phyloP scores from a whole-genome alignment of 345 rosid genomes.

The Arabidopsis arenosa region DNA sequence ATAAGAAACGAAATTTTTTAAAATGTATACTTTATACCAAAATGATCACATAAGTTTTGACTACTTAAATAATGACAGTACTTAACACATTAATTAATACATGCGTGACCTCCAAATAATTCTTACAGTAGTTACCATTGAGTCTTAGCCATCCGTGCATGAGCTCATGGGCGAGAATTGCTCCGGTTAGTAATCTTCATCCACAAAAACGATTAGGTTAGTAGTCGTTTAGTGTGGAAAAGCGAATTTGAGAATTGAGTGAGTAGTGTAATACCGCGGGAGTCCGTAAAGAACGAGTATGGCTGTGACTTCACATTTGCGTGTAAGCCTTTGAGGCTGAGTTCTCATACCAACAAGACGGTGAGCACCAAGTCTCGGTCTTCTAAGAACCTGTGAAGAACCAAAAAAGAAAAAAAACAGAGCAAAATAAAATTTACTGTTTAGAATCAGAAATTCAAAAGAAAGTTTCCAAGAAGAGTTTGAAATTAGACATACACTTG shows the following conservation, averaged over 20 bases:
- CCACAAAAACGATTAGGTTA: slow-evolving; percentile 26
- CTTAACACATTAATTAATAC: too few relatives aligned
- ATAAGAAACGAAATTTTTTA: neutral
- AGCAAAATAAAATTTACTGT: neutral
- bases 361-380: slow-evolving; percentile 72
- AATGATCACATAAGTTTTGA: too few relatives aligned
- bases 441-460: neutral
- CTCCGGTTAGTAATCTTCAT: slow-evolving; percentile 89
- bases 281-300: slow-evolving; percentile 96
- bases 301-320: slow-evolving; percentile 95
- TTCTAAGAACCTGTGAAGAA: slow-evolving; percentile 56
- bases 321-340: slow-evolving; percentile 72
- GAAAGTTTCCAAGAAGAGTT: slow-evolving; percentile 3
- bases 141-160: slow-evolving; percentile 98
- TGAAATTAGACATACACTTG: slow-evolving; percentile 63
- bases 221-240: neutral
- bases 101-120: too few relatives aligned
- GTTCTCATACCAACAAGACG: slow-evolving; percentile 76
- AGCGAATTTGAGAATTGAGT: neutral
- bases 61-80: too few relatives aligned
- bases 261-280: slow-evolving; percentile 63
- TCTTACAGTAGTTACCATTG: slow-evolving; percentile 54
- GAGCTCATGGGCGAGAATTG: slow-evolving; percentile 90
- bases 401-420: slow-evolving; percentile 26
- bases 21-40: too few relatives aligned